Conservation (phyloP, 371 early-diverging fungal species). For the Funneliformis caledonium region DNA sequence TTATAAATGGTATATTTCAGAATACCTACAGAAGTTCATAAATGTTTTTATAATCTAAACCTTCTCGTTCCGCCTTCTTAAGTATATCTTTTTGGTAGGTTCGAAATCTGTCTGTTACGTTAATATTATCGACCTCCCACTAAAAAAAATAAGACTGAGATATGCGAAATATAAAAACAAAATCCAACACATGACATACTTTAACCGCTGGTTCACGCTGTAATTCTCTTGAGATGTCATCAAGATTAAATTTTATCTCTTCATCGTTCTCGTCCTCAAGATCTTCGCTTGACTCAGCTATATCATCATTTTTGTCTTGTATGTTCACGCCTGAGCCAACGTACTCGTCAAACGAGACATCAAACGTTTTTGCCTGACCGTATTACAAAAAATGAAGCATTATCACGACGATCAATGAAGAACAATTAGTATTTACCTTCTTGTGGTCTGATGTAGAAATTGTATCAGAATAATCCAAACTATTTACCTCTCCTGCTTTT, state of each 20-base stretch:
- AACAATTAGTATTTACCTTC: constrained; percentile 19
- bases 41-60: constrained; percentile 28
- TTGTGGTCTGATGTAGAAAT: constrained; percentile 11
- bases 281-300: neutral
- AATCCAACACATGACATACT: too few relatives aligned
- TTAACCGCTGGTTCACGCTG: too few relatives aligned
- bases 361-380: constrained; percentile 1
- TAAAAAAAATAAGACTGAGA: constrained; percentile 29
- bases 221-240: too few relatives aligned
- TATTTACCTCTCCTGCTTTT: constrained; percentile 10
- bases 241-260: too few relatives aligned
- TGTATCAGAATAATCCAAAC: constrained; percentile 18
- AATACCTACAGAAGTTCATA: constrained; percentile 35
- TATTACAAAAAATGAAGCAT: constrained; percentile 9
- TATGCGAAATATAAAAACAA: neutral
- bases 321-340: neutral
- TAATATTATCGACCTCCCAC: constrained; percentile 34
- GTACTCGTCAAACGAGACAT: neutral
- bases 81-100: constrained; percentile 27
- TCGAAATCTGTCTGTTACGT: constrained; percentile 29
- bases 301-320: neutral
- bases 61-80: constrained; percentile 21
- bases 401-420: constrained; percentile 8
- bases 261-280: too few relatives aligned
- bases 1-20: constrained; percentile 32